Evolutionary conservation across 2,329 filamentous ascomycete genomes (phyloP).

Genomic region (Pyricularia pennisetigena): DNA sequence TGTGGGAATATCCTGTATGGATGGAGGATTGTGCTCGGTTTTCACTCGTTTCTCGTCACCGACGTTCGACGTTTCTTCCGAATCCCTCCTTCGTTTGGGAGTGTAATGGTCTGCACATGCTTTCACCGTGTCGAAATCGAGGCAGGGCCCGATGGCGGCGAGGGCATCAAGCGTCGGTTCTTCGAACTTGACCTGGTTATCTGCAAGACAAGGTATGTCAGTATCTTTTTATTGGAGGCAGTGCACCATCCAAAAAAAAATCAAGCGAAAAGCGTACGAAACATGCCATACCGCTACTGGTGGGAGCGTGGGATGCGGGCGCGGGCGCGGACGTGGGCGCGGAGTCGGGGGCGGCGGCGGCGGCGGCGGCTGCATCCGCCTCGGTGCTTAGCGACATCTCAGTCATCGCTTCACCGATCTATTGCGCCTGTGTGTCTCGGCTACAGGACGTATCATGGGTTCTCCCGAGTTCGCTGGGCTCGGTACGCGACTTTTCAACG

Average conservation of each 20-base stretch:
- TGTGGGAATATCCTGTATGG: background rate
- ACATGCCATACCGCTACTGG: constrained; percentile 1
- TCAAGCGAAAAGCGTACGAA: background rate
- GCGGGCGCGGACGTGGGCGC: background rate
- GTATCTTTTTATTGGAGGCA: background rate
- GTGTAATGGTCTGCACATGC: background rate
- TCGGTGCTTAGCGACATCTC: constrained; percentile 4
- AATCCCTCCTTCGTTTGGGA: constrained; percentile 15
- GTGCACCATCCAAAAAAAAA: background rate
- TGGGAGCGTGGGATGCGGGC: background rate
- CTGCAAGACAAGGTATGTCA: background rate
- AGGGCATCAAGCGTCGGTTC: background rate
- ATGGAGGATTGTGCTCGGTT: constrained; percentile 9
- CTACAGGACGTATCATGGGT: background rate
- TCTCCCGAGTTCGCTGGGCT: background rate
- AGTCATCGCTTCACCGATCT: constrained; percentile 6
- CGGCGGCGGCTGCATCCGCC: background rate
- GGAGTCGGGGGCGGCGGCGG: background rate
- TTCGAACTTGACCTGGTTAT: background rate
- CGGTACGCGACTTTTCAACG: background rate
- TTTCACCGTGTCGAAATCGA: background rate
- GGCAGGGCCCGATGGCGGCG: background rate
- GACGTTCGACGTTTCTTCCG: constrained; percentile 8
- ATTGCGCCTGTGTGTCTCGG: background rate
- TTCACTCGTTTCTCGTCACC: constrained; percentile 15